phyloP scores from a whole-genome alignment of 2,329 filamentous ascomycete genomes.

The Didymella sp. region DNA sequence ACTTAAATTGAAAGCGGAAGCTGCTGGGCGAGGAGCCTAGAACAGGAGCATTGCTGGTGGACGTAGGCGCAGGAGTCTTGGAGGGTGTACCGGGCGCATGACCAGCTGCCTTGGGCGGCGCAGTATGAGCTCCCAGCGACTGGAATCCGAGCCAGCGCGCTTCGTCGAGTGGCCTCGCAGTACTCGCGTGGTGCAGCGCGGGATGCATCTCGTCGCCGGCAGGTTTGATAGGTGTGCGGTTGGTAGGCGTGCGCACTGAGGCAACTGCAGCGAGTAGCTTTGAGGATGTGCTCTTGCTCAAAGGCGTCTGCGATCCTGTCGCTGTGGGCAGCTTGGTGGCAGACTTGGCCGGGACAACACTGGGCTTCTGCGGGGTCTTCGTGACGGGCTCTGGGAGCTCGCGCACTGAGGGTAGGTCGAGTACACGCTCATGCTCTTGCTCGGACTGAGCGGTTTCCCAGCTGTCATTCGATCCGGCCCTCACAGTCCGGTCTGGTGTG shows the following conservation, averaged over 20 bases:
- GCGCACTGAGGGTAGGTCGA: conserved; percentile 32
- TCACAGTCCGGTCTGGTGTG: conserved; percentile 22
- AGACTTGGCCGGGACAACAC: conserved; percentile 13
- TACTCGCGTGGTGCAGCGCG: conserved; percentile 76
- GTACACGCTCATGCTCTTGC: conserved; percentile 20
- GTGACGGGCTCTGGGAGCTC: conserved; percentile 30
- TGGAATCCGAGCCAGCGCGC: conserved; percentile 83
- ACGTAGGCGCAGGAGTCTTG: conserved; percentile 53
- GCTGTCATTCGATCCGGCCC: conserved; percentile 32
- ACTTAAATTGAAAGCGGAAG: conserved; percentile 70
- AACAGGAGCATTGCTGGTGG: conserved; percentile 24
- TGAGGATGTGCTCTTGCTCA: conserved; percentile 46
- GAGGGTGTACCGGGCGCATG: conserved; percentile 68
- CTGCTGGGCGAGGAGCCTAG: conserved; percentile 59
- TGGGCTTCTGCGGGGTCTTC: conserved; percentile 36
- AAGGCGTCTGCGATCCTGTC: conserved; percentile 56
- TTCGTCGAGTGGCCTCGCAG: conserved; percentile 78
- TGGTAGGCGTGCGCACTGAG: conserved; percentile 60
- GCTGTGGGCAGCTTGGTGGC: conserved; percentile 36
- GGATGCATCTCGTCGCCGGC: conserved; percentile 88
- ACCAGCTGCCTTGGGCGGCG: conserved; percentile 54
- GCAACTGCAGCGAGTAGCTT: conserved; percentile 28
- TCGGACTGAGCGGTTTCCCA: conserved; percentile 39
- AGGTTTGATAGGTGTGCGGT: conserved; percentile 71
- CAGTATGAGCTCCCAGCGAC: conserved; percentile 64